Evolutionary conservation across 2,329 filamentous ascomycete genomes (phyloP), one percentile per base, ranked within the genome.

Genomic region (Harringtonia lauricola): DNA sequence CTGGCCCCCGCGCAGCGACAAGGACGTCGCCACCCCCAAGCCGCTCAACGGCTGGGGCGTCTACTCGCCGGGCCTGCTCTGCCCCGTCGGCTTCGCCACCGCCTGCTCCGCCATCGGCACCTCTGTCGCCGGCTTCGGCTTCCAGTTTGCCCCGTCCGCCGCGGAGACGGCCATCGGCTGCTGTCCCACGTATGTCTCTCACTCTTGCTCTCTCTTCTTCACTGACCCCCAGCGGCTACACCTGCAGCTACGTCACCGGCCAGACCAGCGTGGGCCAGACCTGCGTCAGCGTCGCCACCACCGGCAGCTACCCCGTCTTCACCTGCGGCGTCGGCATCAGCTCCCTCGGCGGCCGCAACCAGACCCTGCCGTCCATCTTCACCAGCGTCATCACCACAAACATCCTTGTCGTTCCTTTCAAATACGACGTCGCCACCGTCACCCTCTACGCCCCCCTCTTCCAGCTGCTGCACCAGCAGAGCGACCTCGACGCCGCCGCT

Each of bases 141-240:
- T 57, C 29, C 51, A 59, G 45, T 60, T 54, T 39, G 42, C 48
- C 1, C 45, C 59, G 36, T 24, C 45, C 8, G 39, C 47, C 5
- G 51, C 55, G 3, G 58, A 60, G 43, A 61, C 58, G 7, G 58
- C 52, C 4, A 41, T 59, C 6, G 59, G 57, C 8, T 61, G 59
- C 38, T 61, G 58, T 45, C 58, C 58, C 15, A 47, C 44, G 43
- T 45, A 26, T 28, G 39, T 21, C 17, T 19, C 18, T 24, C 13
- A 17, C 13, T 19, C 33, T 18, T 19, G 4, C 21, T 9, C 15
- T 43, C 4, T 17, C 24, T 6, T 37, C 24, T 24, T 6, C 3
- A 22, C n/a, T 18, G 2, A 38, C 9, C 26, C 14, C 8, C 22
- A 45, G 44, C 52, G 59, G 49, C 48, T 57, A 54, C 26, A 19